Base-by-base conservation (phyloP, 1,284 basidiomycete genomes). In the Lignosus rhinocerotis region DNA sequence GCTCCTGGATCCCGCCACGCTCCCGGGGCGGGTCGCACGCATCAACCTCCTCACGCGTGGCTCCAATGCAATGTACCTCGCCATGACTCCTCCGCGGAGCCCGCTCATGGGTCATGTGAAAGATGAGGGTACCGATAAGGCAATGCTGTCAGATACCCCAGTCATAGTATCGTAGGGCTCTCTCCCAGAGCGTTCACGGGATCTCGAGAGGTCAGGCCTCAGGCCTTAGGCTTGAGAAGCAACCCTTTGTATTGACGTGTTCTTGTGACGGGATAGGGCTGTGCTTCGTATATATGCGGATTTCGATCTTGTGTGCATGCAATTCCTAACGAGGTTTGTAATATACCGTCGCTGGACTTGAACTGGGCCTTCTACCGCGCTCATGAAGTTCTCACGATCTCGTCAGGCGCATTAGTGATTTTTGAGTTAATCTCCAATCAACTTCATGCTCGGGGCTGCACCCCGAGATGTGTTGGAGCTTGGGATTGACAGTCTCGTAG, bases 1-100 rank as follows among this genome's bases (percentile, higher is more conserved):
- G n/a, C 61, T 73, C 34, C 62, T 73, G 45, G 70, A 75, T 51
- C 73, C 72, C 11, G 53, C 65, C 47, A 73, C 69, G 30, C 62
- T 73, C 12, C 52, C 66, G 11, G 73, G 70, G 32, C 58, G 73
- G 19, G 68, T 69, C 33, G 70, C 70, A 34, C 68, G 71, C 38
- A 72, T 73, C 51, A 70, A 67, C 32, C 63, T 74, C 34, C 65
- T 73, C 48, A 74, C 72, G 21, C 67, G 63, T 7, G 72, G 72
- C n/a, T 65, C 68, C 44, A 70, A 70, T 58, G 53, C 63, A 17
- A 63, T 70, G 64, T 70, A 62, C 47, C 65, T 71, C 50, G 67
- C 66, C 16, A 64, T 69, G 63, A 60, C 58, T 3, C 56, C 63
- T 21, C 63, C 63, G 42, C 60, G 59, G 51, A 62, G 56, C 51